Evolutionary conservation across 78 protist genomes (phyloP), one percentile per base, ranked within the genome.

Genomic region (Guillardia theta): DNA sequence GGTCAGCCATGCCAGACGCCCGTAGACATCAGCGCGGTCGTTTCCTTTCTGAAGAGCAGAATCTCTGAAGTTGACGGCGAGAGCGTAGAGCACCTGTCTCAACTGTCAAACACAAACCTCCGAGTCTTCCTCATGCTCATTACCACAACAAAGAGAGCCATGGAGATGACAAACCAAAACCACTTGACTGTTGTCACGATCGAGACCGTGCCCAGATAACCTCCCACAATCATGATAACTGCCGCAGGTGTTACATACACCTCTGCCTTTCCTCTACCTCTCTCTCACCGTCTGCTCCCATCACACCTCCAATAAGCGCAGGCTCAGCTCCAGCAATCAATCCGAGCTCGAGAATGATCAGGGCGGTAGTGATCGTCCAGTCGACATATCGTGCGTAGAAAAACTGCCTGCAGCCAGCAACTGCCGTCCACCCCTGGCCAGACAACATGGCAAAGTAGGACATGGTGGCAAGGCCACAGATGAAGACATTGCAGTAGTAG

Each of bases 351-450:
- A 88, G 62, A 41, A 88, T 45, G 64, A 88, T 45, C 30, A 88
- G 64, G 45, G 93, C 46, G 30, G 8, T 46, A 9, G 76, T 88
- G 93, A 88, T 27, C 19, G 43, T 8, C 93, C 48, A 43, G 64
- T 88, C 93, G 22, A 88, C 93, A 33, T 88, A 88, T 18, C 64
- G 93, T 18, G 93, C 93, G 33, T 88, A 88, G 64, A 88, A 88
- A 64, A 88, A 88, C 93, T 88, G 93, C 45, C 93, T 21, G 93
- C 93, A 88, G 19, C 93, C 93, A 45, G 93, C 54, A 27, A 88
- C 48, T 36, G 93, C 93, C 3, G 93, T 88, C 93, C 93, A 88
- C 41, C 93, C 93, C 64, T 88, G 93, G 93, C 62, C 93, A 48
- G 47, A 48, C 21, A 88, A 41, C 93, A 88, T 88, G 30, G 93